phyloP scores from a whole-genome alignment of 2,329 filamentous ascomycete genomes.

The Colletotrichum sansevieriae region DNA sequence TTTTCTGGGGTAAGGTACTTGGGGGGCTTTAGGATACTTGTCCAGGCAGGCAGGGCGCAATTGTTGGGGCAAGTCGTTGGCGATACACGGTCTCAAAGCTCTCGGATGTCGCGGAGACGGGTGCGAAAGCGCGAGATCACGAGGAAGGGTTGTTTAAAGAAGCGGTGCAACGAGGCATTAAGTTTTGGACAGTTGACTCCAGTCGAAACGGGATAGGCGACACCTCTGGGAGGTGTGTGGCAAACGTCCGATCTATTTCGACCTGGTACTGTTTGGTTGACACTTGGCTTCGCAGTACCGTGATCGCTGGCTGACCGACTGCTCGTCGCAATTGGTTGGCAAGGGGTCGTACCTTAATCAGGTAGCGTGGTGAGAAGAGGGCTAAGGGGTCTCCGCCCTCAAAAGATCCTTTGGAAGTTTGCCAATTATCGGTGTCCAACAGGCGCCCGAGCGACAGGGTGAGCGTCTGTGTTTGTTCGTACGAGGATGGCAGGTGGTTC shows the following conservation, averaged over 20 bases:
- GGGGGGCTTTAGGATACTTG: background rate
- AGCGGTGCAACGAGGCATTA: constrained; percentile 8
- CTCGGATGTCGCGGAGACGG: constrained; percentile 10
- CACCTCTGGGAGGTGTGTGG: constrained; percentile 6
- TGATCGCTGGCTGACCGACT: constrained; percentile 24
- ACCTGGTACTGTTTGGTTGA: background rate
- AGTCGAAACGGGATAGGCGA: constrained; percentile 4
- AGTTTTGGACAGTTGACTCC: background rate
- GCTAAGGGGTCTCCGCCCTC: constrained; percentile 24
- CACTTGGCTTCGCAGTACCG: constrained; percentile 13
- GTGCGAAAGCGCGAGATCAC: background rate
- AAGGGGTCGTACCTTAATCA: constrained; percentile 18
- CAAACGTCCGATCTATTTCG: constrained; percentile 18
- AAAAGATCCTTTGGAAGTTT: constrained; percentile 36
- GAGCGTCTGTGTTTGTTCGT: constrained; percentile 1
- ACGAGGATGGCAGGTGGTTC: constrained; percentile 29
- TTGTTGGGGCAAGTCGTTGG: constrained; percentile 23
- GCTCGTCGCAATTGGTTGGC: constrained; percentile 6
- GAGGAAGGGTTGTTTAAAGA: background rate
- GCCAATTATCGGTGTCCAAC: constrained; percentile 32
- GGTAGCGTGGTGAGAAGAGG: constrained; percentile 26
- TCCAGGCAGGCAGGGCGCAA: constrained; percentile 30
- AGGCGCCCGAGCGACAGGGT: constrained; percentile 13
- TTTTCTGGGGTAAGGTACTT: constrained; percentile 29
- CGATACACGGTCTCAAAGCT: constrained; percentile 9